Evolutionary conservation across 192 early-diverging fungal genomes (phyloP).

Genomic region (Piromyces finnis): DNA sequence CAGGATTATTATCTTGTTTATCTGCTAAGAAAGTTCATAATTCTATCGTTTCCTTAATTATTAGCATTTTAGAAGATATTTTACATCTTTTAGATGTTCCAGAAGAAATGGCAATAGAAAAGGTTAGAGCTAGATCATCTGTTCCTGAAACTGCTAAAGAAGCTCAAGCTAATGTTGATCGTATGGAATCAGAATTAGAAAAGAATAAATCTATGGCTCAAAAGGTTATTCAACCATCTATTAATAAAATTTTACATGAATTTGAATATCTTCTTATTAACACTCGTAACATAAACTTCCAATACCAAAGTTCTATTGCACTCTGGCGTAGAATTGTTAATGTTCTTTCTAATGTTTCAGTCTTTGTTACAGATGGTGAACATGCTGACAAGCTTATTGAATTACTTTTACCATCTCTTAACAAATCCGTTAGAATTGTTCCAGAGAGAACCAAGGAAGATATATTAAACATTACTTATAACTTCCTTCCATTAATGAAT

Average conservation of each 20-base stretch:
- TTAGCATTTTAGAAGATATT: conserved; percentile 50
- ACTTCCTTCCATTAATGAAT: conserved; percentile 64
- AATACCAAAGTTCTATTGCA: conserved; percentile 31
- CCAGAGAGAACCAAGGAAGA: conserved; percentile 67
- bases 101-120: background rate
- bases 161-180: background rate
- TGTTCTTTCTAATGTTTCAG: conserved; percentile 58
- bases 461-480: conserved; percentile 58
- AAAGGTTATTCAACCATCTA: background rate
- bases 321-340: conserved; percentile 52
- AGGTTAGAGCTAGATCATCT: background rate
- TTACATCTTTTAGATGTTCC: conserved; percentile 1
- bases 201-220: background rate
- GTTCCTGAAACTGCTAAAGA: background rate
- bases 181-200: background rate
- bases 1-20: conserved; percentile 50
- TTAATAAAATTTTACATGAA: background rate
- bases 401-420: conserved; percentile 66
- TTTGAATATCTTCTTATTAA: background rate
- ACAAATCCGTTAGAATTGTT: conserved; percentile 44
- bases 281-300: background rate
- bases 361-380: conserved; percentile 45
- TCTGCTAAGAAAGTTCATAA: conserved; percentile 63
- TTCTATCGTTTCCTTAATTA: conserved; percentile 44
- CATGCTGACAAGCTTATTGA: conserved; percentile 52